Evolutionary conservation across 805 yeast species (phyloP), one percentile per base, ranked within the genome.

Genomic region (Yarrowia alimentaria): DNA sequence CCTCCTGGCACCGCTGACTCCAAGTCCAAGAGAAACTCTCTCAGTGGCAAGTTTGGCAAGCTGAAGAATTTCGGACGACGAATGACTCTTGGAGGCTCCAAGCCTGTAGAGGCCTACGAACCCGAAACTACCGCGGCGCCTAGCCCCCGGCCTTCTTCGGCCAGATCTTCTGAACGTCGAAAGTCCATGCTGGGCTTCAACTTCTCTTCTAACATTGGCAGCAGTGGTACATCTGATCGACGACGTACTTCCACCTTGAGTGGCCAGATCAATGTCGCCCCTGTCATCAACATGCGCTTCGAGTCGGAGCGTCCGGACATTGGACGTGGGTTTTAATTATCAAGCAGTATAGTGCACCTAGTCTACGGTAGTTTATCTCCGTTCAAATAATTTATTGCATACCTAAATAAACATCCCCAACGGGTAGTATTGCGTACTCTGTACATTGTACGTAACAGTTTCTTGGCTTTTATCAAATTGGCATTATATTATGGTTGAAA

Each of bases 1-100:
- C 29, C 6, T 22, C 42, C 5, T 21, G 24, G 24, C 6, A 9
- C 37, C 16, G 20, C 43, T 5, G 43, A 24, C n/a, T 7, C 16
- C 29, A 37, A 24, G 22, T 26, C 47, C 26, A 26, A 40, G 20
- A 18, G 47, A 40, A 32, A 26, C 14, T 40, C 47, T 11, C 33
- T 40, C 14, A 28, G 47, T 16, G 33, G 47, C 25, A 40, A 40
- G 33, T 40, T 40, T 40, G 47, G 47, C 24, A 40, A 40, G 33
- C 33, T 40, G 9, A 40, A 40, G 25, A 29, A 40, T 33, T 40
- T 40, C 16, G 47, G 47, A 13, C 47, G 47, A 10, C 25, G 33
- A 28, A 19, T 40, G 13, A 40, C 47, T 6, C n/a, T n/a, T n/a
- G n/a, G n/a, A n/a, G n/a, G n/a, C n/a, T n/a, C n/a, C 22, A 19